These are phyloP conservation scores for Arctium minus DNA, from an alignment of 129 eudicot genomes.

Conservation along the genomic window DNA sequence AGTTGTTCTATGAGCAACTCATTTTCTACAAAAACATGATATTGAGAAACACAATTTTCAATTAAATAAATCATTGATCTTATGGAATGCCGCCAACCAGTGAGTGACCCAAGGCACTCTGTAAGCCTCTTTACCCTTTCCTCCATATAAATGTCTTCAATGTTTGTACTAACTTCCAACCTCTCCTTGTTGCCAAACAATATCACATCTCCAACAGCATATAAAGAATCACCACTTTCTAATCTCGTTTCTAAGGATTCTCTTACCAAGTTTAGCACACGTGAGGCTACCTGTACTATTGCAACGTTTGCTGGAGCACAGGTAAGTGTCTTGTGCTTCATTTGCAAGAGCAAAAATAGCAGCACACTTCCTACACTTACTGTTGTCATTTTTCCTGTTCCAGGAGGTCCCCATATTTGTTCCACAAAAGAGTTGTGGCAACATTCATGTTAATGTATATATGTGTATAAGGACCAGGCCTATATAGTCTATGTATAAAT, in stretches of 20 bases:
- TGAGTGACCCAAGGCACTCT: constrained; percentile 41
- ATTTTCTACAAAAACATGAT: constrained; percentile 36
- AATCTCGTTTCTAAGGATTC: constrained; percentile 5
- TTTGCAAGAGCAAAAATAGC: constrained; percentile 36
- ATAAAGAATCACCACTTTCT: constrained; percentile 14
- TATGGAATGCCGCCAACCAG: constrained; percentile 34
- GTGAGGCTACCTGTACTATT: constrained; percentile 51
- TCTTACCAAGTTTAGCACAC: constrained; percentile 30
- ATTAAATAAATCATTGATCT: constrained; percentile 53
- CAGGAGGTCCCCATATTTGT: constrained; percentile 83
- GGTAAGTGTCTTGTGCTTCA: constrained; percentile 49
- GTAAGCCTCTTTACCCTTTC: constrained; percentile 49
- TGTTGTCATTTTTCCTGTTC: constrained; percentile 67
- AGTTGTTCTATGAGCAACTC: constrained; percentile 19
- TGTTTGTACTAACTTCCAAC: constrained; percentile 39
- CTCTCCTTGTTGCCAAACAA: constrained; percentile 61
- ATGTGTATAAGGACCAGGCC: no score
- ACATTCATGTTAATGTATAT: no score
- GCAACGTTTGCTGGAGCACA: constrained; percentile 77
- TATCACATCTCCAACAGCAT: constrained; percentile 48
- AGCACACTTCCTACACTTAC: constrained; percentile 44
- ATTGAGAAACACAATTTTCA: constrained; percentile 47
- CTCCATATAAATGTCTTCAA: constrained; percentile 54
- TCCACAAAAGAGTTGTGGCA: constrained; percentile 49
- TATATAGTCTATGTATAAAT: no score